Conservation (phyloP, 2,329 filamentous ascomycete genomes). For the Plectosphaerella plurivora region DNA sequence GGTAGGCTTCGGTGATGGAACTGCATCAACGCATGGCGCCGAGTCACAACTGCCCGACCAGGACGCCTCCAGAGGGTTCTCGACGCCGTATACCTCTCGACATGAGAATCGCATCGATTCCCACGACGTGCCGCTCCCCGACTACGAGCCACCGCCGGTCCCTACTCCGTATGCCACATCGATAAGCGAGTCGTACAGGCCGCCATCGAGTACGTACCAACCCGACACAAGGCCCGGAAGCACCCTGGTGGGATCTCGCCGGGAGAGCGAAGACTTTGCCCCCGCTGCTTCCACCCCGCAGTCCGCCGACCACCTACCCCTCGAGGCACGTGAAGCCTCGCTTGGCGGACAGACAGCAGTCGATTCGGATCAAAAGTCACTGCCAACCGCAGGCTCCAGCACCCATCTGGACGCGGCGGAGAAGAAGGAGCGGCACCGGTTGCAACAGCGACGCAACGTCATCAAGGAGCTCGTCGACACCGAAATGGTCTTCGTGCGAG, state of each 20-base stretch:
- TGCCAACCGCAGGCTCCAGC: conserved; percentile 20
- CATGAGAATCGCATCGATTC: conserved; percentile 20
- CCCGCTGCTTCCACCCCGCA: conserved; percentile 38
- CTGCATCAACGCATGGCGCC: conserved; percentile 11
- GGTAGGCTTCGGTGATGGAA: conserved; percentile 14
- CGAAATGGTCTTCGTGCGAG: conserved; percentile 82
- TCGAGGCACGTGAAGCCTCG: conserved; percentile 35
- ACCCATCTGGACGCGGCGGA: conserved; percentile 36
- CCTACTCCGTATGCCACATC: conserved; percentile 31
- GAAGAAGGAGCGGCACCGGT: conserved; percentile 60
- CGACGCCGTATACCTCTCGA: conserved; percentile 39
- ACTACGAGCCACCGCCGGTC: conserved; percentile 47
- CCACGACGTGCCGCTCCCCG: conserved; percentile 33
- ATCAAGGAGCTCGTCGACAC: conserved; percentile 93
- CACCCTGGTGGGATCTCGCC: conserved; percentile 33
- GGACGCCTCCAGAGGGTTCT: conserved; percentile 46
- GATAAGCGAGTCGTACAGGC: conserved; percentile 20
- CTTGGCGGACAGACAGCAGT: conserved; percentile 29
- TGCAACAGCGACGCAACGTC: conserved; percentile 76
- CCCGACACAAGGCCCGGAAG: conserved; percentile 36
- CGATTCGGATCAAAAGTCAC: conserved; percentile 30
- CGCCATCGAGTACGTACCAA: conserved; percentile 34
- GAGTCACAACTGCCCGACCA: conserved; percentile 43
- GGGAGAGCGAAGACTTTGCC: conserved; percentile 40
- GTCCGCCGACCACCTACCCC: conserved; percentile 41